Evolutionary conservation across 148 eudicot genomes (phyloP).

Genomic region (Salicornia ramosissima): DNA sequence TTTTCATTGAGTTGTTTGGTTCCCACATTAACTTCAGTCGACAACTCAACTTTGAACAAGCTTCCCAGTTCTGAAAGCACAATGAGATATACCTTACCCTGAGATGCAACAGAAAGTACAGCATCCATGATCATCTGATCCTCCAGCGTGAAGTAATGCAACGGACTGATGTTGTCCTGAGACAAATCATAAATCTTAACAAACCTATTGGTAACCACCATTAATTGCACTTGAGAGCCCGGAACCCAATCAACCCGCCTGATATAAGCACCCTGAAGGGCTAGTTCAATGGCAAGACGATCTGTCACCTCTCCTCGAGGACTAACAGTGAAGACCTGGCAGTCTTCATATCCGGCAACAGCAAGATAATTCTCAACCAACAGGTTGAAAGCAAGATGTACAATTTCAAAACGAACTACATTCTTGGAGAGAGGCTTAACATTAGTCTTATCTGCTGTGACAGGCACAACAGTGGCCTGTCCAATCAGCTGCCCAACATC

Average conservation of each 20-base stretch:
- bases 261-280: conserved; percentile 97
- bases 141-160: conserved; percentile 84
- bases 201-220: conserved; percentile 93
- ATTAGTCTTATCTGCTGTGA: conserved; percentile 96
- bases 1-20: conserved; percentile 68
- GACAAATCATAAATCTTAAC: conserved; percentile 96
- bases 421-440: conserved; percentile 95
- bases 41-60: conserved; percentile 81
- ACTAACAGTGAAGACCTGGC: conserved; percentile 92
- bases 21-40: conserved; percentile 65
- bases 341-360: conserved; percentile 98
- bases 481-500: conserved; percentile 99
- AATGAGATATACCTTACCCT: conserved; percentile 63
- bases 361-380: conserved; percentile 92
- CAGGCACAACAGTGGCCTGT: conserved; percentile 91
- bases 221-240: conserved; percentile 95
- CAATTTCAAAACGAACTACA: conserved; percentile 95
- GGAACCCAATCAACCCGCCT: conserved; percentile 96
- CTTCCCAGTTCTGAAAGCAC: conserved; percentile 83
- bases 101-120: conserved; percentile 63
- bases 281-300: conserved; percentile 94
- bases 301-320: conserved; percentile 98
- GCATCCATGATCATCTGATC: conserved; percentile 82
- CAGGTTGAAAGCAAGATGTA: conserved; percentile 82
- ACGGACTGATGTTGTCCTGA: conserved; percentile 93